These are phyloP conservation scores for Talaromyces sp. DNA, from an alignment of 2,329 filamentous ascomycete genomes.

Conservation along the genomic window DNA sequence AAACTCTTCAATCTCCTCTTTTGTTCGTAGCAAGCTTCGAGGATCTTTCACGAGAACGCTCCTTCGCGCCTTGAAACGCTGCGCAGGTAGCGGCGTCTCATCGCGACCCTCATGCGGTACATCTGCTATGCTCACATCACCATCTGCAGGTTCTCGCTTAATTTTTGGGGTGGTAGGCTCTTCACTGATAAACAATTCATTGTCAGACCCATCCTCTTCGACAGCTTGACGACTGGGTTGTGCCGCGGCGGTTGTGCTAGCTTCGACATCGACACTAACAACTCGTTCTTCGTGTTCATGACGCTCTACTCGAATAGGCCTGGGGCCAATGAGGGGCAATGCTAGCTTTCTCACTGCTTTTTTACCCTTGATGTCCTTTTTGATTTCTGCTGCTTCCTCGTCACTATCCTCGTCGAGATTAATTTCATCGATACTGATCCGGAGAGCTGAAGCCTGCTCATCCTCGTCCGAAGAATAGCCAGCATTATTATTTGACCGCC, in stretches of 20 bases:
- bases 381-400: constrained; percentile 23
- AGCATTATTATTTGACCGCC: constrained; percentile 17
- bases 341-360: constrained; percentile 24
- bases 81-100: constrained; percentile 27
- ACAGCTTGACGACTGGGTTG: constrained; percentile 38
- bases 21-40: constrained; percentile 37
- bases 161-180: constrained; percentile 38
- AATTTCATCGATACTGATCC: constrained; percentile 57
- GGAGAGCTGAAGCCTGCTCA: constrained; percentile 36
- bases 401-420: constrained; percentile 55
- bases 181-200: constrained; percentile 33
- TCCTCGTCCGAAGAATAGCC: constrained; percentile 45
- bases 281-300: constrained; percentile 55
- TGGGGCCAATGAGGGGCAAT: constrained; percentile 33
- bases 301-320: constrained; percentile 55
- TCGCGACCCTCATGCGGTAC: constrained; percentile 28
- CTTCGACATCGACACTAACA: constrained; percentile 53
- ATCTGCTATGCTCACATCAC: constrained; percentile 41
- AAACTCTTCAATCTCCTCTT: constrained; percentile 42
- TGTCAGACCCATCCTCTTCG: constrained; percentile 31
- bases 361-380: constrained; percentile 33
- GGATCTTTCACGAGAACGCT: constrained; percentile 30
- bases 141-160: constrained; percentile 54
- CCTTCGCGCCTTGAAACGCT: constrained; percentile 35
- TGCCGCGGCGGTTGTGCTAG: constrained; percentile 45